Base-by-base conservation (phyloP, 305 asterid species). In the Coffea humblotiana region DNA sequence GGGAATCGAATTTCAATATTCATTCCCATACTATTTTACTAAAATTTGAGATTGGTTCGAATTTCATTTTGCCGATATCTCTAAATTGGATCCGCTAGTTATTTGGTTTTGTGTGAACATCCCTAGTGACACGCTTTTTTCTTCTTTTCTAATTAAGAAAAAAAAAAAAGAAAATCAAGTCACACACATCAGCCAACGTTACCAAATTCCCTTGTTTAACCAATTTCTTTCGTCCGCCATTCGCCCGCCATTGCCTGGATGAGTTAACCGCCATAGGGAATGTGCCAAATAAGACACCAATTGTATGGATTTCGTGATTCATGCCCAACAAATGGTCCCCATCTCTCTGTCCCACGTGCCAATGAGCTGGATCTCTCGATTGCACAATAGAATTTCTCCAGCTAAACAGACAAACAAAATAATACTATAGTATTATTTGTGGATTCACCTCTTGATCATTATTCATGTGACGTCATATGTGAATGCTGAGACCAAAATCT, bases 401-500 rank as follows among this genome's bases (percentile, higher is more conserved):
- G 48, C 72, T 16, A 35, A 10, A 32, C 1, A 65, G 14, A 52
- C 25, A 54, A 74, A 54, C 48, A 27, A 32, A 61, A 48, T 60
- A 47, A 79, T 35, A 23, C 1, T 52, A 49, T 66, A 35, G 29
- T 51, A 27, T 25, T 18, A 6, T 6, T 75, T 23, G 80, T 79
- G 80, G 86, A 81, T 83, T 84, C 83, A 77, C 79, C 80, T 65
- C 6, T 16, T 2, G 58, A 52, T 52, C 58, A 52, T 52, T 52
- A 52, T 52, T 52, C 58, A 52, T 49, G 71, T 40, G 65, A 64
- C 23, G 58, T 54, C 37, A 32, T 76, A 51, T 63, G 83, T 71
- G 85, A 74, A 77, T 81, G 82, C 77, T 71, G 85, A 77, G 80
- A 45, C 35, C 49, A 68, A 71, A 73, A 71, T 78, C 73, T 77